Conservation (phyloP, 139 green algal species). For the Chloropicon primus region DNA sequence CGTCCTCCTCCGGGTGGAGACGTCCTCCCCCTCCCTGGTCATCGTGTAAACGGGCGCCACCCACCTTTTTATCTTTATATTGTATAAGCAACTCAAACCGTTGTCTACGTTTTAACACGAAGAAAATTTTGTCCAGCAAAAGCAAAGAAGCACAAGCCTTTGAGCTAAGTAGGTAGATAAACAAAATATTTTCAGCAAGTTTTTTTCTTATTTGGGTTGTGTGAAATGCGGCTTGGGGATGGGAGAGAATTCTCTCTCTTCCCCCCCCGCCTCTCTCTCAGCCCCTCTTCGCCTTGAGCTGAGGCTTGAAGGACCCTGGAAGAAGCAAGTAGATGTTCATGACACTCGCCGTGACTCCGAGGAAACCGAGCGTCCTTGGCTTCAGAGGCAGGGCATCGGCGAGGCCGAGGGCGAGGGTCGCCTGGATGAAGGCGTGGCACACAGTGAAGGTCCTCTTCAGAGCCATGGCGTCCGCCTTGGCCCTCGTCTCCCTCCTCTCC, state of each 20-base stretch:
- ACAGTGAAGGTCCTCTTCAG: background rate
- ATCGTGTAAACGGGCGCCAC: too few species aligned
- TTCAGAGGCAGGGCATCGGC: conserved; percentile 49
- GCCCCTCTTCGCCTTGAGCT: background rate
- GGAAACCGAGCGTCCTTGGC: conserved; percentile 56
- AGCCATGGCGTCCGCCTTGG: background rate
- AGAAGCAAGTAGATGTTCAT: conserved; percentile 86
- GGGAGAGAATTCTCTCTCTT: background rate
- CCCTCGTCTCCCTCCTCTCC: background rate
- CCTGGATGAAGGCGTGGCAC: conserved; percentile 24
- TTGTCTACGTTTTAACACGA: too few species aligned
- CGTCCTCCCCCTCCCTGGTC: background rate
- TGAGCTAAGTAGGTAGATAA: too few species aligned
- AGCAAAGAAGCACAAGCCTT: too few species aligned
- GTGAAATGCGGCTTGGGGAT: too few species aligned
- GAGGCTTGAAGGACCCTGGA: conserved; percentile 14
- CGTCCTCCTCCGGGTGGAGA: background rate
- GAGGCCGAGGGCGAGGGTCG: conserved; percentile 50
- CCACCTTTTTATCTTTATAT: too few species aligned
- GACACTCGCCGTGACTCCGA: conserved; percentile 52
- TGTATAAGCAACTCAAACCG: too few species aligned
- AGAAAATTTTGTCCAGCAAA: too few species aligned
- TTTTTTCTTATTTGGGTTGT: too few species aligned
- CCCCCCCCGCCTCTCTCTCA: background rate
- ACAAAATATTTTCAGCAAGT: too few species aligned